Base-by-base conservation (phyloP, 352 stramenopile species). In the Elongisporangium prolatum region DNA sequence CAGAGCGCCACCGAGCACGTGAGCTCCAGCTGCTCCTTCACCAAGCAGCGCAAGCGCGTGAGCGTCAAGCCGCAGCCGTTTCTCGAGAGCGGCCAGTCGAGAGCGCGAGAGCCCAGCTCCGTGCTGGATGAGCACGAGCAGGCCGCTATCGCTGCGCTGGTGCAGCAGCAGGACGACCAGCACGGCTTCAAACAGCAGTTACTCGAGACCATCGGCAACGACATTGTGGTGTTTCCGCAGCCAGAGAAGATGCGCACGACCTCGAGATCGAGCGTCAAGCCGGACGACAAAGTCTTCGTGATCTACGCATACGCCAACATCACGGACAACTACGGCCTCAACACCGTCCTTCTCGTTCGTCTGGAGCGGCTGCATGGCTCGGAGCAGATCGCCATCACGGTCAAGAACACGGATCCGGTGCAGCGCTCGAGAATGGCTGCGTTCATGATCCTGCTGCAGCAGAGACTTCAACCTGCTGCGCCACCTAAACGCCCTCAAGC, bases 321-420 rank as follows among this genome's bases (percentile, higher is more conserved):
- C 21, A 38, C 59, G 11, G 67, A 84, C 57, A 67, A 65, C n/a
- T 80, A 64, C 37, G 64, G 53, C 0, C 57, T 82, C 2, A 69
- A 69, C 14, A 88, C 78, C 4, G 70, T 91, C 44, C 47, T 91
- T 20, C 51, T 91, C 21, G 57, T 89, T 1, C 65, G 77, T 4
- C 68, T 91, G 53, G 82, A 91, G 58, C 82, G 88, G 59, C 71
- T 91, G 0, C 73, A 85, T 20, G 77, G 67, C 28, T 89, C 79
- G 11, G 82, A 89, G 50, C 80, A 89, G 59, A 74, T 91, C 48
- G 71, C 67, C 6, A 75, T 91, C 48, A 68, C 69, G 0, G 65
- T 91, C 21, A 87, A 88, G 61, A 89, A 84, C 44, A 91, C 82
- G 14, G 80, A 89, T 37, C 82, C 79, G 4, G 59, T 89, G 13